phyloP scores from a whole-genome alignment of 805 yeast species.

The Kazachstania viticola region DNA sequence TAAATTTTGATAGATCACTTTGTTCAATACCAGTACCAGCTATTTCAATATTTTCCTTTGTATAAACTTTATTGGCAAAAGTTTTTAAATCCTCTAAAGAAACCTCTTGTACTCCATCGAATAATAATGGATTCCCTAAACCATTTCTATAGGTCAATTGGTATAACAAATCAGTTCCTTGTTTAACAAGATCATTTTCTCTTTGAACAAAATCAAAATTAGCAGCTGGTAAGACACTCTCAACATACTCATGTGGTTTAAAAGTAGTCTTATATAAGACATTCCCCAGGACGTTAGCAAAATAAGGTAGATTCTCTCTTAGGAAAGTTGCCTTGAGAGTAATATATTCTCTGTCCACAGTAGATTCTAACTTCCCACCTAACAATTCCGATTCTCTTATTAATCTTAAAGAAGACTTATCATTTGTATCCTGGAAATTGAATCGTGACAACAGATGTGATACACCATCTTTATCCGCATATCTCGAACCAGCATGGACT shows the following conservation, averaged over 20 bases:
- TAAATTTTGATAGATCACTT: constrained; percentile 56
- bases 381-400: constrained; percentile 90
- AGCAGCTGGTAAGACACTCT: constrained; percentile 74
- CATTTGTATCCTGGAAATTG: constrained; percentile 69
- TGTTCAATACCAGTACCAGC: constrained; percentile 63
- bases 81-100: constrained; percentile 52
- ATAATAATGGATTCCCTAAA: constrained; percentile 72
- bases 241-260: constrained; percentile 75
- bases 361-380: constrained; percentile 68
- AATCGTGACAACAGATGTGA: constrained; percentile 78
- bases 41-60: constrained; percentile 58
- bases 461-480: constrained; percentile 58
- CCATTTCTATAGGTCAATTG: constrained; percentile 76
- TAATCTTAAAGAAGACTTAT: constrained; percentile 82
- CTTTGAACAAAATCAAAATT: constrained; percentile 49
- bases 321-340: constrained; percentile 73
- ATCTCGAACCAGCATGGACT: constrained; percentile 80
- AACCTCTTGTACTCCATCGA: constrained; percentile 50
- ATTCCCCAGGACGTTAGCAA: constrained; percentile 72
- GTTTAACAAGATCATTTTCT: constrained; percentile 37
- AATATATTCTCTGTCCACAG: constrained; percentile 74
- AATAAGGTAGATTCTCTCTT: constrained; percentile 83
- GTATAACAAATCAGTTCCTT: constrained; percentile 71
- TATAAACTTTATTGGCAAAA: constrained; percentile 59
- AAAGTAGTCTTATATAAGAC: constrained; percentile 58